Conservation (phyloP, 306 rosid genomes). For the Trichosanthes truncata region DNA sequence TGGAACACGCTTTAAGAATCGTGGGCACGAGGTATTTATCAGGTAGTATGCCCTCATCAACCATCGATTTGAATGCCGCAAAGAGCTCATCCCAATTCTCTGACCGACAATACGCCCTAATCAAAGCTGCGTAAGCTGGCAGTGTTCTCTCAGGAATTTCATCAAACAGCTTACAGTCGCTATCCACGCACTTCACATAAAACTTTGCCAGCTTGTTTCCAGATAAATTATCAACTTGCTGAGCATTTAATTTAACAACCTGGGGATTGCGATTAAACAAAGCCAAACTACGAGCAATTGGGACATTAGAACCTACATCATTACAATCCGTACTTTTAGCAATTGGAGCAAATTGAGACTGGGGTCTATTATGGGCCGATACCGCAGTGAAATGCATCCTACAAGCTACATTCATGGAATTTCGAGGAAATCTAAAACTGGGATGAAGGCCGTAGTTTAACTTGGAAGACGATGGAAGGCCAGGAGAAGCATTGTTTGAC, state of each 20-base stretch:
- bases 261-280: constrained; percentile 13
- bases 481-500: not conserved
- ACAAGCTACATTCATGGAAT: constrained; percentile 4
- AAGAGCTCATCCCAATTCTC: constrained; percentile 31
- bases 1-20: constrained; percentile 31
- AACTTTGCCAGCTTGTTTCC: constrained; percentile 15
- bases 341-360: not conserved
- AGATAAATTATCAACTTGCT: constrained; percentile 6
- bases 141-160: constrained; percentile 18
- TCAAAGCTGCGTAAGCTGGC: constrained; percentile 15
- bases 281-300: constrained; percentile 12
- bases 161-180: constrained; percentile 30
- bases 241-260: constrained; percentile 22
- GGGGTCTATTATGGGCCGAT: not conserved
- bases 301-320: constrained; percentile 7
- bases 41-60: constrained; percentile 28
- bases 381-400: not conserved
- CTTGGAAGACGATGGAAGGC: not conserved
- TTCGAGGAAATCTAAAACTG: constrained; percentile 5
- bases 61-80: constrained; percentile 23
- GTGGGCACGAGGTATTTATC: constrained; percentile 34
- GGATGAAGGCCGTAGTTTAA: constrained; percentile 11
- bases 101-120: constrained; percentile 22
- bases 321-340: not conserved
- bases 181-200: constrained; percentile 11